Base-by-base conservation (phyloP, 495 filamentous ascomycete genomes). In the Paragyromitra xinjiangensis region DNA sequence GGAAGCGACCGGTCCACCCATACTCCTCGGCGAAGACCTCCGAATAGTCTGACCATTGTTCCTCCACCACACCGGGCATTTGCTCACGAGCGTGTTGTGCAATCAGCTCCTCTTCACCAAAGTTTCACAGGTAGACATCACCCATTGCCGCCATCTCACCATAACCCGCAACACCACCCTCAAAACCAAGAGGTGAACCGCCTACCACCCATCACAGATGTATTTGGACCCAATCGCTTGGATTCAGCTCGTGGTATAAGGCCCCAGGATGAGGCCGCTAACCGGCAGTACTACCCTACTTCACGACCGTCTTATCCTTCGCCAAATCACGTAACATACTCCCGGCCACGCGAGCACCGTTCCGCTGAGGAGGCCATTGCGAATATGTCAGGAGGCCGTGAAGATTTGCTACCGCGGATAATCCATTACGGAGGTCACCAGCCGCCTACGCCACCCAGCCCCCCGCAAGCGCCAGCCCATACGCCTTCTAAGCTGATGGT, bases 61-160 rank as follows among this genome's bases (percentile, higher is more conserved):
- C 93, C 95, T 16, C 95, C 95, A 0, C 93, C 94, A n/a, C 94
- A 96, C 76, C 90, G 94, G 69, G 93, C 96, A 59, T 99, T 99
- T 80, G 94, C 95, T 64, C 91, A 95, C 81, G 95, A 99, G 85
- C 88, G 95, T 69, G 94, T 99, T 39, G 95, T 99, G 69, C 95
- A 99, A 85, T 99, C 95, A 5, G 95, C 95, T 2, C 95, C 95
- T 14, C 86, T 99, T n/a, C 89, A 97, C 81, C 94, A 97, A 83
- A 94, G 93, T 14, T 99, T 99, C 83, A 97, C 95, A 14, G 95
- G 95, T 56, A 88, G 93, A 72, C 91, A 95, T 78, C 90, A 94
- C 79, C 89, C 93, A 14, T 92, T 93, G 78, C 92, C 95, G 73
- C 91, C 94, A 26, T 94, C 93, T 7, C 94, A 93, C 71, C 87